phyloP scores from a whole-genome alignment of 2,329 filamentous ascomycete genomes.

The Chaetomiaceae sp. region DNA sequence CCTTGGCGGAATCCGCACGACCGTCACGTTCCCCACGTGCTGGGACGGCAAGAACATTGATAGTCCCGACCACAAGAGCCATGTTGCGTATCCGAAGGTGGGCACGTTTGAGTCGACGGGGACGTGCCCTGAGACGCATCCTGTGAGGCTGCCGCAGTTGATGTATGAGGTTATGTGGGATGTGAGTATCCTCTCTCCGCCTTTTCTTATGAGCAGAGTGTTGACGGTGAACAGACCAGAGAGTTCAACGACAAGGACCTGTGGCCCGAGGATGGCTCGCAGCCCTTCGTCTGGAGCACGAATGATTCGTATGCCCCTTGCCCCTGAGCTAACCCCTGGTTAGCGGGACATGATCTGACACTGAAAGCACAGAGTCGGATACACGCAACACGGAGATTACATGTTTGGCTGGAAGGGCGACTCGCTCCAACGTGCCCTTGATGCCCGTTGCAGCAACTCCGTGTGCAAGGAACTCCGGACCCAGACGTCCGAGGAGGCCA shows the following conservation, averaged over 20 bases:
- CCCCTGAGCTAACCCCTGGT: not conserved
- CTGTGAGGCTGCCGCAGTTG: conserved; percentile 30
- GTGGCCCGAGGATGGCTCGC: conserved; percentile 34
- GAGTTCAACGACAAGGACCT: conserved; percentile 33
- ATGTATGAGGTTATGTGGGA: conserved; percentile 45
- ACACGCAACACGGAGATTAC: conserved; percentile 26
- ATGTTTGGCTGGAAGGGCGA: conserved; percentile 11
- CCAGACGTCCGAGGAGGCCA: conserved; percentile 22
- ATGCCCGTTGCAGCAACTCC: conserved; percentile 19
- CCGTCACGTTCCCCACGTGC: conserved; percentile 43
- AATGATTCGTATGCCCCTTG: conserved; percentile 20
- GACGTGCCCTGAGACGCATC: conserved; percentile 27
- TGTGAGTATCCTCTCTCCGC: conserved; percentile 4
- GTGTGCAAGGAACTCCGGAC: conserved; percentile 24
- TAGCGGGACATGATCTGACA: not conserved
- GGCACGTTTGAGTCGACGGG: conserved; percentile 27
- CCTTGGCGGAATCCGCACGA: conserved; percentile 39
- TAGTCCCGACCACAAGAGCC: conserved; percentile 39
- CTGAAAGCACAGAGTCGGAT: conserved; percentile 19
- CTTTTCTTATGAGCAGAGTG: too few relatives aligned
- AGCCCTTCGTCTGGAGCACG: conserved; percentile 30
- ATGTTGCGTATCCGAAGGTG: conserved; percentile 34
- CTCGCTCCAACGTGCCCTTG: conserved; percentile 1
- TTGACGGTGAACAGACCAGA: conserved; percentile 22
- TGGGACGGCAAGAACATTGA: conserved; percentile 53